Evolutionary conservation across 225 moss, liverwort and hornwort genomes (phyloP).

Genomic region (Thuidium tamariscinum): DNA sequence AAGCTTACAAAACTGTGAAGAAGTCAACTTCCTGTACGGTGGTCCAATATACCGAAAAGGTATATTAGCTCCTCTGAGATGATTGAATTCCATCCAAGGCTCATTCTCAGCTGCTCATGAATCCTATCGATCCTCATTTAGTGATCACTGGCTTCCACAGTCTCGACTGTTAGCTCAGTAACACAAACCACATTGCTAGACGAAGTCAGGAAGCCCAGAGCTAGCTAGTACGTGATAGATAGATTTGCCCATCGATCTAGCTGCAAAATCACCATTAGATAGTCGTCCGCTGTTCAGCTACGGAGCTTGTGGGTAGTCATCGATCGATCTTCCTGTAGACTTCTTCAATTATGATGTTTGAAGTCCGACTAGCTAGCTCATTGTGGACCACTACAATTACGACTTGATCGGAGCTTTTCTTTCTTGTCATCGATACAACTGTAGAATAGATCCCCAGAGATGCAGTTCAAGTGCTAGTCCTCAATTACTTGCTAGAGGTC

Average conservation of each 20-base stretch:
- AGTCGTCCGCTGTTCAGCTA: background rate
- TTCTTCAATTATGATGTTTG: background rate
- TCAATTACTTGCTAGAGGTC: background rate
- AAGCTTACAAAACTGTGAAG: background rate
- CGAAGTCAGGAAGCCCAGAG: background rate
- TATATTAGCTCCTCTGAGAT: background rate
- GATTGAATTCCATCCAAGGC: background rate
- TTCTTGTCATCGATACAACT: background rate
- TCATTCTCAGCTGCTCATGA: background rate
- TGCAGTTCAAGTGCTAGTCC: background rate
- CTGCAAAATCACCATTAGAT: background rate
- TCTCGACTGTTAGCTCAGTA: background rate
- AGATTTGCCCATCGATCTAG: background rate
- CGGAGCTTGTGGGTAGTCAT: background rate
- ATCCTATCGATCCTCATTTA: background rate
- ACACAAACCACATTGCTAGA: background rate
- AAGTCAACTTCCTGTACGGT: constrained; percentile 4
- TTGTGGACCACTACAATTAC: background rate
- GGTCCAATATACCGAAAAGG: background rate
- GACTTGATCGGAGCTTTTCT: background rate
- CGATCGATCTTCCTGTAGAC: background rate
- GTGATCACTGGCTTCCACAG: background rate
- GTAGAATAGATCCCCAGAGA: no score
- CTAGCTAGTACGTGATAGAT: background rate
- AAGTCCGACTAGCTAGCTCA: background rate